Evolutionary conservation across 2,329 filamentous ascomycete species (phyloP), one percentile per base, ranked within the genome.

Genomic region (Fusarium napiforme): DNA sequence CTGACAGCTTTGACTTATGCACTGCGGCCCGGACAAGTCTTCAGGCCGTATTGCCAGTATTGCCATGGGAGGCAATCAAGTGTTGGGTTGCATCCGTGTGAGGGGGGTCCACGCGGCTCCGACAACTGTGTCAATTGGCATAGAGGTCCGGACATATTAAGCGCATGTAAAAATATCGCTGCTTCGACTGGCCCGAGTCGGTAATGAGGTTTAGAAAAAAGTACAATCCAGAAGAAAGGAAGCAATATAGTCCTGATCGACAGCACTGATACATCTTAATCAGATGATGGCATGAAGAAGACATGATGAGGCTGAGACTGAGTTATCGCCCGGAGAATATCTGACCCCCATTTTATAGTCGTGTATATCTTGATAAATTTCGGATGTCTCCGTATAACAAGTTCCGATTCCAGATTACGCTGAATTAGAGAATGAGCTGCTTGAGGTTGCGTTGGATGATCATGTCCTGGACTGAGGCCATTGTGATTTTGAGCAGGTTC

Each of bases 401-500:
- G 47, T 60, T 42, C 34, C 55, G 30, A 56, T 16, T 50, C 28
- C 50, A 46, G 37, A 39, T 45, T 14, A 30, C 16, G 28, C 30
- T 70, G 69, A 52, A 64, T 77, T 77, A 82, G 71, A 82, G 72
- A 70, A 95, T 93, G 78, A 95, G 85, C 83, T 92, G 92, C 83
- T 94, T 93, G 63, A 95, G 87, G 81, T 95, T 95, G 80, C 92
- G 92, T 83, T 95, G 93, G 78, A 95, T 94, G 78, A 95, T 93
- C 91, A 94, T 96, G 81, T 96, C 93, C 83, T 96, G 93, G 62
- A 96, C 93, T 16, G 92, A 94, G 72, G 89, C 88, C 93, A 96
- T 96, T 43, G 93, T 96, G 73, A 94, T 94, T 84, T 95, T 95
- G 75, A 96, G 87, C 71, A 96, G 84, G 79, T 94, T 94, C 39